Evolutionary conservation across 331 rosid species (phyloP).

Genomic region (Spiraea crenata): DNA sequence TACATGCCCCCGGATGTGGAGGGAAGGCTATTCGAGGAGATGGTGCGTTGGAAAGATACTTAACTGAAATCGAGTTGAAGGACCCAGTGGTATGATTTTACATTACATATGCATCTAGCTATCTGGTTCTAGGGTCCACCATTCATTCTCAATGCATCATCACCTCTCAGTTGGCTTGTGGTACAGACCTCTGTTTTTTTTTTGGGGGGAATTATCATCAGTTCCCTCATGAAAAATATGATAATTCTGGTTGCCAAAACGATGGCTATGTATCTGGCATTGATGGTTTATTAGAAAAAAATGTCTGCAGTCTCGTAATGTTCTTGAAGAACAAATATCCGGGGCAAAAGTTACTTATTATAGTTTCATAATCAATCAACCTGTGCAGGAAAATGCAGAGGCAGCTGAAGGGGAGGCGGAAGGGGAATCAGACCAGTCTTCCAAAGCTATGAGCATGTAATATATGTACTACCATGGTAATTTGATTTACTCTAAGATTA

Average conservation of each 20-base stretch:
- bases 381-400: constrained; percentile 48
- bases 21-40: constrained; percentile 84
- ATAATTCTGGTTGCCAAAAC: not conserved
- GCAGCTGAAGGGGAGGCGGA: constrained; percentile 56
- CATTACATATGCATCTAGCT: not conserved
- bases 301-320: not conserved
- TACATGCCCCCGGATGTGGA: constrained; percentile 58
- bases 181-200: not conserved
- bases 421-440: constrained; percentile 68
- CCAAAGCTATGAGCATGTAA: constrained; percentile 92
- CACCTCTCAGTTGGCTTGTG: constrained; percentile 2
- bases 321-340: not conserved
- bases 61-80: constrained; percentile 47
- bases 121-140: not conserved
- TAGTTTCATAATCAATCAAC: not conserved
- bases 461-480: constrained; percentile 22
- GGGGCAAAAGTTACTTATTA: not conserved
- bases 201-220: not conserved
- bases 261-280: not conserved
- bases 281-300: not conserved
- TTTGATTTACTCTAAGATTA: constrained; percentile 28
- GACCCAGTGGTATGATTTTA: constrained; percentile 52
- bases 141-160: not conserved
- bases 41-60: constrained; percentile 62
- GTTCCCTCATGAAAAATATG: not conserved